Evolutionary conservation across 768 basidiomycete genomes (phyloP).

Genomic region (Mycena metata): DNA sequence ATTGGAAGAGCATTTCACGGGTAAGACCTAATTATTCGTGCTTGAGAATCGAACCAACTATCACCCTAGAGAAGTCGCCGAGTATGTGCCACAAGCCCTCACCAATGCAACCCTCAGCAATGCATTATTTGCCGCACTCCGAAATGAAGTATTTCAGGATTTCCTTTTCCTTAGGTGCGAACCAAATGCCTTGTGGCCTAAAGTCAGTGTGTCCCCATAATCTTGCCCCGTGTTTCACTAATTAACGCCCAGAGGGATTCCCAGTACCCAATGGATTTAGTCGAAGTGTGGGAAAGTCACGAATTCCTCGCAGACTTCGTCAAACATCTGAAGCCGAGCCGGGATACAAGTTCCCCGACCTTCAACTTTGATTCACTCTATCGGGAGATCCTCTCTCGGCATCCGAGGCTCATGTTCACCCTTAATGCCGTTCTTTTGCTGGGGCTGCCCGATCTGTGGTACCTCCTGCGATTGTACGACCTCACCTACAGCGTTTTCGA

Average conservation of each 20-base stretch:
- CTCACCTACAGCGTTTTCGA: not conserved
- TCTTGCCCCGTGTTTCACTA: not conserved
- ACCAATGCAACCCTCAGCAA: too few species aligned
- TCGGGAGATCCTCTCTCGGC: not conserved
- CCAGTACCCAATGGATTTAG: not conserved
- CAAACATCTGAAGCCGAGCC: not conserved
- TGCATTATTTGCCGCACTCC: too few species aligned
- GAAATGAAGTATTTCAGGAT: too few species aligned
- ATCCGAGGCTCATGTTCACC: not conserved
- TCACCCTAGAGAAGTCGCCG: too few species aligned
- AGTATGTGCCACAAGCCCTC: too few species aligned
- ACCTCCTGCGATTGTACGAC: not conserved
- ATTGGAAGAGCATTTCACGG: not conserved
- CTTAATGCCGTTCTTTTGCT: not conserved
- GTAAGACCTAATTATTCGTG: not conserved
- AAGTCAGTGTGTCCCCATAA: too few species aligned
- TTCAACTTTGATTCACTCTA: not conserved
- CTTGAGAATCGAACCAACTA: not conserved
- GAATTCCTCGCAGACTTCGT: not conserved
- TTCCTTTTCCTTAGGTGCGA: too few species aligned
- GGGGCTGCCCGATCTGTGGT: not conserved
- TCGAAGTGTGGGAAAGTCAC: slow-evolving; percentile 7
- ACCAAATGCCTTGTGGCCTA: too few species aligned
- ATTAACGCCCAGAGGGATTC: not conserved
- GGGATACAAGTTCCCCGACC: not conserved